phyloP scores from a whole-genome alignment of 345 rosid genomes.

The Arabis alpina region DNA sequence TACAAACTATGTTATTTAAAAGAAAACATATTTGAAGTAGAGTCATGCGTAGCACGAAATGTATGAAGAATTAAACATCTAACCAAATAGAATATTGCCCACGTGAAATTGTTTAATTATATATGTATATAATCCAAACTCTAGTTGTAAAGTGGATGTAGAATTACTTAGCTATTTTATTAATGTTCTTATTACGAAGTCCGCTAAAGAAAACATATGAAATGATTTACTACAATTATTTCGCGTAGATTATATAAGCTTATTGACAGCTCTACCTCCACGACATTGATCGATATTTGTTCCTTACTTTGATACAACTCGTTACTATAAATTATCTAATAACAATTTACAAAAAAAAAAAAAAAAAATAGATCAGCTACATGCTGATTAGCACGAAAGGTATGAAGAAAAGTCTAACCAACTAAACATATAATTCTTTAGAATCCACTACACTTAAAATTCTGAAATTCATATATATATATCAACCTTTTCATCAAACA shows the following conservation, averaged over 20 bases:
- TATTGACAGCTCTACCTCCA: constrained; percentile 27
- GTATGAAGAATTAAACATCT: constrained; percentile 17
- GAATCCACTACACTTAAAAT: constrained; percentile 11
- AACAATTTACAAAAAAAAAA: too few relatives aligned
- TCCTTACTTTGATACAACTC: too few relatives aligned
- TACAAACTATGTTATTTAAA: background rate
- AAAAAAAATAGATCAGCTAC: background rate
- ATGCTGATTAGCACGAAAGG: constrained; percentile 34
- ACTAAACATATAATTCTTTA: background rate
- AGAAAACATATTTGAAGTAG: background rate
- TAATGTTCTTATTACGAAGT: constrained; percentile 4
- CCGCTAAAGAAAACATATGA: background rate
- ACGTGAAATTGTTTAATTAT: too few relatives aligned
- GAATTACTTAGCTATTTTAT: background rate
- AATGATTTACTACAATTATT: background rate
- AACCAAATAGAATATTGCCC: background rate
- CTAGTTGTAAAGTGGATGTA: background rate
- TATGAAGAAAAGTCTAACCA: constrained; percentile 21
- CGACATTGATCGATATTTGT: background rate
- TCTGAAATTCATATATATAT: constrained; percentile 1
- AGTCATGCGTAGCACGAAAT: constrained; percentile 19
- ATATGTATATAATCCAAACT: too few relatives aligned
- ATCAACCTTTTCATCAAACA: too few relatives aligned
- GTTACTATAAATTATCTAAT: background rate
- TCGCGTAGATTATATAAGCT: constrained; percentile 6